Evolutionary conservation across 2,329 filamentous ascomycete species (phyloP).

Genomic region (Sclerotiophoma versabilis): DNA sequence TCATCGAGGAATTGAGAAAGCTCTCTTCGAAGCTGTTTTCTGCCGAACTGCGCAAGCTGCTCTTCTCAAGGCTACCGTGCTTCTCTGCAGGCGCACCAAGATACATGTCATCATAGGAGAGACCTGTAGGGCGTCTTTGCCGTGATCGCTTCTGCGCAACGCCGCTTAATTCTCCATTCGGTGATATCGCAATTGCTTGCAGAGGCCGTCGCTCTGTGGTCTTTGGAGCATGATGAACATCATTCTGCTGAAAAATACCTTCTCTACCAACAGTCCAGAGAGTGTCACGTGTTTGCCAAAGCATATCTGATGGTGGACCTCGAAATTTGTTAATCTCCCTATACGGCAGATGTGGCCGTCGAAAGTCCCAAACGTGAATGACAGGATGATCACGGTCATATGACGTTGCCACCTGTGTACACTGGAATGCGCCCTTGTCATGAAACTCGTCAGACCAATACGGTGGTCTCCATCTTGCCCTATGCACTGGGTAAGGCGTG

Average conservation of each 20-base stretch:
- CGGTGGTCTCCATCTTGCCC: constrained; percentile 68
- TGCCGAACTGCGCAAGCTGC: constrained; percentile 58
- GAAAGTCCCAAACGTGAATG: constrained; percentile 70
- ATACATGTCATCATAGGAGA: constrained; percentile 50
- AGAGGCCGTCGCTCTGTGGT: constrained; percentile 64
- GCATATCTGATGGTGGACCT: constrained; percentile 64
- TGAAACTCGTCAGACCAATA: constrained; percentile 62
- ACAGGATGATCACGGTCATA: constrained; percentile 68
- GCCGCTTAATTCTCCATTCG: constrained; percentile 63
- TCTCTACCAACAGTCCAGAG: constrained; percentile 70
- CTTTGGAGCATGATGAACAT: constrained; percentile 66
- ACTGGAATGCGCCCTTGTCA: constrained; percentile 63
- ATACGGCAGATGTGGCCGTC: constrained; percentile 67
- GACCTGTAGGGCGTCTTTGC: constrained; percentile 50
- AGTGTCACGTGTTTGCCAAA: constrained; percentile 70
- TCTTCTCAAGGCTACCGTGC: constrained; percentile 56
- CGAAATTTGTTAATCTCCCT: constrained; percentile 65
- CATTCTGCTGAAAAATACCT: constrained; percentile 68
- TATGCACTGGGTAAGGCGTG: constrained; percentile 67
- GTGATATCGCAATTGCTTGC: constrained; percentile 64
- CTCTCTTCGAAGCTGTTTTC: constrained; percentile 66
- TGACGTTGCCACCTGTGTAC: constrained; percentile 67
- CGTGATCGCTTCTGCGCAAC: constrained; percentile 61
- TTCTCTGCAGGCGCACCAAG: constrained; percentile 53
- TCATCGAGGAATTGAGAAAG: constrained; percentile 58